Percentiles rank a stretch among this genome's conserved stretches.
phyloP scores from a whole-genome alignment of 140 eudicot species.

The Cichorium intybus region DNA sequence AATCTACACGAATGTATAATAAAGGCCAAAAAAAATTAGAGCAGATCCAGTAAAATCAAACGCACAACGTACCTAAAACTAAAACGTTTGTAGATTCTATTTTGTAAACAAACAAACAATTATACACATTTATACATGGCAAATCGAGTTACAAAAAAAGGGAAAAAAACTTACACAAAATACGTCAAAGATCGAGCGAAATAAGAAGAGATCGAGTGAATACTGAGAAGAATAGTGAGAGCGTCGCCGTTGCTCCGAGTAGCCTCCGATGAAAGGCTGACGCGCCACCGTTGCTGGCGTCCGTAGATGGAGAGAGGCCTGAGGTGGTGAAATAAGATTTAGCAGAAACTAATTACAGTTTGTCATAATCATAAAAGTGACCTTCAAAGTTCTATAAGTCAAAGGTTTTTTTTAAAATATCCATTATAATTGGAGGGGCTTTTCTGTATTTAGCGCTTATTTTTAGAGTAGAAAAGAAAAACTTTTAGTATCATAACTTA shows the following conservation, averaged over 20 bases:
- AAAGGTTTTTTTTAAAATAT: too few relatives aligned
- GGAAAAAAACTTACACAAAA: slow-evolving; percentile 13
- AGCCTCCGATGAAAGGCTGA: slow-evolving; percentile 8
- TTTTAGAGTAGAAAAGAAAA: too few relatives aligned
- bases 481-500: too few relatives aligned
- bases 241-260: slow-evolving; percentile 11
- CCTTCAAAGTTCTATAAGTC: too few relatives aligned
- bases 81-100: not conserved
- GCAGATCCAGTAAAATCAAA: slow-evolving; percentile 7
- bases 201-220: not conserved
- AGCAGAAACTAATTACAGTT: too few relatives aligned
- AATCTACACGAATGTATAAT: not conserved
- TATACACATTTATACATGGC: not conserved
- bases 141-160: too few relatives aligned
- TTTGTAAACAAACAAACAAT: not conserved
- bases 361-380: not conserved
- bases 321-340: slow-evolving; percentile 7
- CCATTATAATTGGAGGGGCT: too few relatives aligned
- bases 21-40: not conserved
- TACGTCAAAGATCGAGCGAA: slow-evolving; percentile 3
- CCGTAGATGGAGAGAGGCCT: slow-evolving; percentile 12
- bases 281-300: slow-evolving; percentile 27
- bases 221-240: not conserved
- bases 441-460: too few relatives aligned
- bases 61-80: slow-evolving; percentile 6